Conservation (phyloP, 2,329 filamentous ascomycete genomes). For the Lojkania enalia region DNA sequence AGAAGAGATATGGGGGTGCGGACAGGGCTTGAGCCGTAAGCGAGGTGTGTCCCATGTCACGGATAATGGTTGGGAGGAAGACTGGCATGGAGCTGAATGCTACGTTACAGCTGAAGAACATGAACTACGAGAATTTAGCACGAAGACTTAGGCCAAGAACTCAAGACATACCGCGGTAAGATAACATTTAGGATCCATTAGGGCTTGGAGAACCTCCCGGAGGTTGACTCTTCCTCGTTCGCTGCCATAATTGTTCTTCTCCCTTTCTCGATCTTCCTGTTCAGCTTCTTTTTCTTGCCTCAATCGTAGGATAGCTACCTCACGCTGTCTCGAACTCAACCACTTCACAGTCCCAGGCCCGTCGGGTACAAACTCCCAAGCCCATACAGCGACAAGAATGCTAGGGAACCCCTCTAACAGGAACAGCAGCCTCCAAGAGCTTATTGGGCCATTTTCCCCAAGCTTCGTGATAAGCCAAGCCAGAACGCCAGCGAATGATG, state of each 20-base stretch:
- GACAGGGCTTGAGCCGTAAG: constrained; percentile 74
- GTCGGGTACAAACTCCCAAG: constrained; percentile 78
- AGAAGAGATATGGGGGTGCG: constrained; percentile 77
- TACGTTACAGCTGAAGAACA: constrained; percentile 88
- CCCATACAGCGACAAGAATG: constrained; percentile 71
- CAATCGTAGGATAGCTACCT: constrained; percentile 71
- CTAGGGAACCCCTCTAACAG: constrained; percentile 84
- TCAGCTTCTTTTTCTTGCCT: constrained; percentile 52
- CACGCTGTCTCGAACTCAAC: constrained; percentile 52
- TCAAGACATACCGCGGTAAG: constrained; percentile 62
- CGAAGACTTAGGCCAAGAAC: not conserved
- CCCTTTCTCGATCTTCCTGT: constrained; percentile 31
- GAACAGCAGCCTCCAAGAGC: constrained; percentile 84
- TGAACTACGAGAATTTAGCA: constrained; percentile 48
- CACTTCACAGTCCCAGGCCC: constrained; percentile 58
- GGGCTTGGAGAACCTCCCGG: constrained; percentile 60
- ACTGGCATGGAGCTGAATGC: constrained; percentile 86
- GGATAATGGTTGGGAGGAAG: constrained; percentile 80
- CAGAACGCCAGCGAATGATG: constrained; percentile 73
- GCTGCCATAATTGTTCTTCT: constrained; percentile 21
- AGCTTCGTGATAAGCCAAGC: constrained; percentile 77
- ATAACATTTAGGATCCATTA: constrained; percentile 71
- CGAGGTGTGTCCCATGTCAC: constrained; percentile 72
- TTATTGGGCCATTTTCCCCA: constrained; percentile 67
- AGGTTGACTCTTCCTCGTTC: constrained; percentile 51